These are phyloP conservation scores for Hypoxylon sp. DNA, from an alignment of 2,329 filamentous ascomycete species.

Conservation along the genomic window DNA sequence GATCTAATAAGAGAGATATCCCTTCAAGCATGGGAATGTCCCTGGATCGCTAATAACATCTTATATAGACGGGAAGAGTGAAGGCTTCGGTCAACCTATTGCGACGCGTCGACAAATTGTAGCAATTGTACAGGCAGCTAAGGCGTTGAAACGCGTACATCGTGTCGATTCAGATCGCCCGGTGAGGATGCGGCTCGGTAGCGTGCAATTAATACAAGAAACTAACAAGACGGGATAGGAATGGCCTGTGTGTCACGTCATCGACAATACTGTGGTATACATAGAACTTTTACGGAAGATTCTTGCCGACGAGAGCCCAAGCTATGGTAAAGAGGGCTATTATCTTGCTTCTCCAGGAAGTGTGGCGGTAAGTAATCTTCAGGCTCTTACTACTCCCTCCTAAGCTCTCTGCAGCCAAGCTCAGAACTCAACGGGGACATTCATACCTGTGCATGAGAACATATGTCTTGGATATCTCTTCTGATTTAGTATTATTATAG, in stretches of 20 bases:
- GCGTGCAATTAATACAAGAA: neutral
- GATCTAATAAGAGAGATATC: neutral
- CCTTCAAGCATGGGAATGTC: neutral
- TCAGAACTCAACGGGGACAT: too few species aligned
- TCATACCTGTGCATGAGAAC: neutral
- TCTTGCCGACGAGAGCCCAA: constrained; percentile 56
- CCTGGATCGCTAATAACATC: neutral
- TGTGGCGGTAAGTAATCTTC: constrained; percentile 52
- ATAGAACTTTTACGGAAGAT: constrained; percentile 62
- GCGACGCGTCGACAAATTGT: constrained; percentile 64
- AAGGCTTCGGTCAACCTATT: constrained; percentile 65
- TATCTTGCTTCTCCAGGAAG: constrained; percentile 66
- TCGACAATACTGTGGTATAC: constrained; percentile 64
- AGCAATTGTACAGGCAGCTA: constrained; percentile 63
- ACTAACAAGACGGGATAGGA: constrained; percentile 50
- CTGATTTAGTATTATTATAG: constrained; percentile 15
- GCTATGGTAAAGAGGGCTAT: constrained; percentile 62
- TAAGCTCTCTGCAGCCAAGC: neutral
- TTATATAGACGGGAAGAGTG: constrained; percentile 59
- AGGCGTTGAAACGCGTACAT: constrained; percentile 58
- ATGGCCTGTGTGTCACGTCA: constrained; percentile 69
- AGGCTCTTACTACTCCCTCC: neutral
- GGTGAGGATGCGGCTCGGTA: constrained; percentile 48
- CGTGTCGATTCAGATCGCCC: constrained; percentile 58
- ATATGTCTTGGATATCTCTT: neutral